A percentile compares a stretch with the other conserved stretches of the same genome.
Evolutionary conservation across 2,329 filamentous ascomycete genomes (phyloP).

Genomic region (Aaosphaeria arxii): DNA sequence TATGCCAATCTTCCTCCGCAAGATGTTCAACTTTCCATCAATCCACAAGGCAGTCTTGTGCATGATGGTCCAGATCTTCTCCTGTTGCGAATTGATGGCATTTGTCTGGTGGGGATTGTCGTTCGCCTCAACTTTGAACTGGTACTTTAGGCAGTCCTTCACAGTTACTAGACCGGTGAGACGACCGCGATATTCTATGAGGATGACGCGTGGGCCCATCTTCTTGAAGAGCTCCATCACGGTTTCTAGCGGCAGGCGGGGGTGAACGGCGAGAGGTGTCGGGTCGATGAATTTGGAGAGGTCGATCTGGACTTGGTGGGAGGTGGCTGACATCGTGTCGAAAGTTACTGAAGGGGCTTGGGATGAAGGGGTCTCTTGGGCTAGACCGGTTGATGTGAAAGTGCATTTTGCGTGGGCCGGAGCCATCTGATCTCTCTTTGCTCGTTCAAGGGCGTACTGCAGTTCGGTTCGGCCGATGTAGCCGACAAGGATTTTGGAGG

Average conservation of each 20-base stretch:
- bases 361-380: slow-evolving; percentile 25
- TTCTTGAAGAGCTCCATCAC: slow-evolving; percentile 99
- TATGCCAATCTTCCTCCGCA: slow-evolving; percentile 13
- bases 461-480: slow-evolving; percentile 93
- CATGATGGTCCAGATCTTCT: slow-evolving; percentile 22
- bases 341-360: slow-evolving; percentile 48
- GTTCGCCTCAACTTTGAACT: slow-evolving; percentile 90
- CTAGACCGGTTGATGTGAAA: slow-evolving; percentile 54
- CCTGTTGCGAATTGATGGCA: slow-evolving; percentile 24
- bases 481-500: slow-evolving; percentile 72
- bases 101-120: slow-evolving; percentile 56
- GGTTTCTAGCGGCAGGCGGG: slow-evolving; percentile 86
- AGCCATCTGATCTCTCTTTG: slow-evolving; percentile 67
- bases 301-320: slow-evolving; percentile 62
- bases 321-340: slow-evolving; percentile 57
- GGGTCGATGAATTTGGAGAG: slow-evolving; percentile 85
- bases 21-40: slow-evolving; percentile 11
- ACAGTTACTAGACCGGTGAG: slow-evolving; percentile 86
- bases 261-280: slow-evolving; percentile 87
- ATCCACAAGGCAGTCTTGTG: slow-evolving; percentile 15
- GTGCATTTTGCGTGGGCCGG: slow-evolving; percentile 67
- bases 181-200: slow-evolving; percentile 85
- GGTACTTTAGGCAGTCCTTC: slow-evolving; percentile 95
- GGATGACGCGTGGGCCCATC: slow-evolving; percentile 88
- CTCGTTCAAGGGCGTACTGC: slow-evolving; percentile 81